Evolutionary conservation across 495 filamentous ascomycete genomes (phyloP).

Genomic region (Aspergillus avenaceus): DNA sequence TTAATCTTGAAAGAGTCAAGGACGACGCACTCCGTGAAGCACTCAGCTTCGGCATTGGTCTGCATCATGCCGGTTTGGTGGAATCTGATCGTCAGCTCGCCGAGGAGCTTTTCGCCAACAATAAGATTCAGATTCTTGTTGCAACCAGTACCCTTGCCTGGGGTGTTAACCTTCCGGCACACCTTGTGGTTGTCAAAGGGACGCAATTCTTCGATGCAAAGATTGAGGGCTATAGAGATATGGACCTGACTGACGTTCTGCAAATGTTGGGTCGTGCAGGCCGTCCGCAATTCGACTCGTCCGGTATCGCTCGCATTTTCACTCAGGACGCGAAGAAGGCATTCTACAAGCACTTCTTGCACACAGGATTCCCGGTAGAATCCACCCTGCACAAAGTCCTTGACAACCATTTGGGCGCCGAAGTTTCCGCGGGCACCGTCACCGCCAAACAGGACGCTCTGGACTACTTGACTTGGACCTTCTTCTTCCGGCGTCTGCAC

Average conservation of each 20-base stretch:
- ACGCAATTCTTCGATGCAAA: conserved; percentile 99
- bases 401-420: conserved; percentile 94
- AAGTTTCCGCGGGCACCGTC: conserved; percentile 91
- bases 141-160: conserved; percentile 97
- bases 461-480: conserved; percentile 98
- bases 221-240: conserved; percentile 95
- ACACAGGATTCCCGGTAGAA: conserved; percentile 97
- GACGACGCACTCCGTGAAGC: conserved; percentile 89
- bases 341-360: conserved; percentile 99
- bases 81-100: conserved; percentile 88
- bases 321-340: conserved; percentile 97
- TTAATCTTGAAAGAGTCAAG: conserved; percentile 79
- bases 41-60: conserved; percentile 90
- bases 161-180: conserved; percentile 97
- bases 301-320: conserved; percentile 93
- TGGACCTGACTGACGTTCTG: conserved; percentile 97
- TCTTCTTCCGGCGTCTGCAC: conserved; percentile 95
- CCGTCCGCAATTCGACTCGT: conserved; percentile 92
- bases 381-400: conserved; percentile 93
- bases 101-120: conserved; percentile 93
- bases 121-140: conserved; percentile 95
- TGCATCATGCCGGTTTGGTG: conserved; percentile 95
- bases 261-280: conserved; percentile 98
- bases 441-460: conserved; percentile 92
- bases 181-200: conserved; percentile 96